These are phyloP conservation scores for Kwoniella sp. DNA, from an alignment of 768 basidiomycete species.

Conservation along the genomic window DNA sequence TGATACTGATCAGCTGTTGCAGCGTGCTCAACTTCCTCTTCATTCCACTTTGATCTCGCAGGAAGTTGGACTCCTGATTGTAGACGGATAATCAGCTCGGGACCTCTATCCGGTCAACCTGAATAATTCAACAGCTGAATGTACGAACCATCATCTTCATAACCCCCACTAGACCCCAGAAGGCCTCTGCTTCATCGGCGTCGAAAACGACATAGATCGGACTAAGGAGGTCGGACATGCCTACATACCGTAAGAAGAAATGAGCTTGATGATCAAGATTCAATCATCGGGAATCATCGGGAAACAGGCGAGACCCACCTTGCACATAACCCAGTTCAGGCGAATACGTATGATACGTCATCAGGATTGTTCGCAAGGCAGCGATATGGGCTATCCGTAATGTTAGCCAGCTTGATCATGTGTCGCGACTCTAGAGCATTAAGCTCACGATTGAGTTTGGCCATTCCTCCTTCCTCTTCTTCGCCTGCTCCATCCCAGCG, in stretches of 20 bases:
- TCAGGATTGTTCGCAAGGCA: constrained; percentile 76
- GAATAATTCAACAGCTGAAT: neutral
- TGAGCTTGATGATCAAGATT: no score
- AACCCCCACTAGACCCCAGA: constrained; percentile 93
- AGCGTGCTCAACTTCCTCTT: constrained; percentile 85
- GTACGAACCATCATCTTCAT: constrained; percentile 89
- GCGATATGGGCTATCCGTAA: constrained; percentile 71
- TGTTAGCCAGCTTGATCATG: constrained; percentile 19
- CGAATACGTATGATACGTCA: constrained; percentile 62
- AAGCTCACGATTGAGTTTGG: constrained; percentile 47
- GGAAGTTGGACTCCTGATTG: constrained; percentile 94
- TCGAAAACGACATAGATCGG: constrained; percentile 90
- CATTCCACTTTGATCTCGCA: constrained; percentile 97
- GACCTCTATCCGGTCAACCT: neutral
- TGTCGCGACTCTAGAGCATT: neutral
- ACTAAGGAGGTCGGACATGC: constrained; percentile 95
- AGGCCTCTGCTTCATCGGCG: constrained; percentile 84
- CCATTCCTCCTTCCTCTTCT: constrained; percentile 53
- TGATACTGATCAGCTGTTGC: constrained; percentile 84
- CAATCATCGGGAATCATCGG: no score
- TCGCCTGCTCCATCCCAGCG: constrained; percentile 34
- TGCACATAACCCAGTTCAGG: constrained; percentile 84
- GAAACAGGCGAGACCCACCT: constrained; percentile 56
- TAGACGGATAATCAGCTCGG: constrained; percentile 1
- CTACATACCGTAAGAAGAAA: no score